Evolutionary conservation across 371 early-diverging fungal species (phyloP).

Genomic region (Mucor plumbeus): DNA sequence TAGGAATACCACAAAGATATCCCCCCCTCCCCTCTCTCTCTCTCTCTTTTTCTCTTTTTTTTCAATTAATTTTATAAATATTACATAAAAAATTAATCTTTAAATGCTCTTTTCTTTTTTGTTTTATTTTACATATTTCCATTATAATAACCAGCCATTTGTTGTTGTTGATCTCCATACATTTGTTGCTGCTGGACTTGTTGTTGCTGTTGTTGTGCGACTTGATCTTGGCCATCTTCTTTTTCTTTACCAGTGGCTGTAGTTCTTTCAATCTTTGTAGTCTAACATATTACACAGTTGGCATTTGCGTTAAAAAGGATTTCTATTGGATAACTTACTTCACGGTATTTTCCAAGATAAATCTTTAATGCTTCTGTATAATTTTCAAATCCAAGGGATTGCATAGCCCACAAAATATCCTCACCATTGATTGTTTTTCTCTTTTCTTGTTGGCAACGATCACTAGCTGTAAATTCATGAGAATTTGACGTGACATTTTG

Average conservation of each 20-base stretch:
- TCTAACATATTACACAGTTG: slow-evolving; percentile 30
- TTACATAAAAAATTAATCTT: neutral
- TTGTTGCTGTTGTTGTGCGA: slow-evolving; percentile 17
- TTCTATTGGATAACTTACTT: slow-evolving; percentile 48
- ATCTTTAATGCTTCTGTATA: slow-evolving; percentile 95
- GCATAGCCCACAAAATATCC: slow-evolving; percentile 99
- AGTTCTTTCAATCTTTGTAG: slow-evolving; percentile 64
- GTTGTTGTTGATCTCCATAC: slow-evolving; percentile 21
- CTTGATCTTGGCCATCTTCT: slow-evolving; percentile 40
- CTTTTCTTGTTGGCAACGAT: slow-evolving; percentile 95
- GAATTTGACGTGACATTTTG: slow-evolving; percentile 24
- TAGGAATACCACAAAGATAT: slow-evolving; percentile 1
- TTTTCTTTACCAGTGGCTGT: slow-evolving; percentile 56
- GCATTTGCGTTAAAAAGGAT: neutral
- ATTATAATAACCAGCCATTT: slow-evolving; percentile 26
- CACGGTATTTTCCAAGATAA: slow-evolving; percentile 92
- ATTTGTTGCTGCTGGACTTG: slow-evolving; percentile 19
- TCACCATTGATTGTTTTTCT: slow-evolving; percentile 99
- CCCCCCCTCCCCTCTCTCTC: neutral
- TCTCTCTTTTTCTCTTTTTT: too few relatives aligned
- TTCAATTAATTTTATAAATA: neutral
- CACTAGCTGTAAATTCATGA: slow-evolving; percentile 73
- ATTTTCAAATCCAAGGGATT: slow-evolving; percentile 97
- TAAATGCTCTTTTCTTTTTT: neutral
- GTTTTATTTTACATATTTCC: slow-evolving; percentile 23